Evolutionary conservation across 768 basidiomycete species (phyloP).

Genomic region (Pilatotrama ljubarskyi): DNA sequence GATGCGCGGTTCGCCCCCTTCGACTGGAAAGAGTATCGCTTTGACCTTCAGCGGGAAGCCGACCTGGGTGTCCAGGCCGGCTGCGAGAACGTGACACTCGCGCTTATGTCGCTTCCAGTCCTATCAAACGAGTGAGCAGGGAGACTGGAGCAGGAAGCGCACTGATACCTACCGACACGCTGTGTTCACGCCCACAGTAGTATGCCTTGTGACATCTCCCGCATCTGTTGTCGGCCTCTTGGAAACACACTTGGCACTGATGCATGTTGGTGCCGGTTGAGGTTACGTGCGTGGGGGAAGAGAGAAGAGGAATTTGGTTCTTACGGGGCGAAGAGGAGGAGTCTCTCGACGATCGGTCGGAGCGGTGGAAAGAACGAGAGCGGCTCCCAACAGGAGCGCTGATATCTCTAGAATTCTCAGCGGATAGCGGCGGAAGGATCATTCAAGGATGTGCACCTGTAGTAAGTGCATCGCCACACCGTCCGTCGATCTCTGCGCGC

Average conservation of each 20-base stretch:
- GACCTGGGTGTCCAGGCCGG: neutral
- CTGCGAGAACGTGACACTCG: neutral
- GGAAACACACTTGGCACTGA: neutral
- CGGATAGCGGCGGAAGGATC: too few relatives aligned
- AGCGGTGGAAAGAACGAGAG: too few relatives aligned
- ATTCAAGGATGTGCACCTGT: too few relatives aligned
- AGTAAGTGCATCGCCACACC: too few relatives aligned
- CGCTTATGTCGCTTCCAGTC: conserved; percentile 3
- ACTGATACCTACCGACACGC: neutral
- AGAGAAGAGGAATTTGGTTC: neutral
- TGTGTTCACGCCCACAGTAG: neutral
- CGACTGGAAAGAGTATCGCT: conserved; percentile 1
- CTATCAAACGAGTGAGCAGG: neutral
- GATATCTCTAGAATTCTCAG: too few relatives aligned
- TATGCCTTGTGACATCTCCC: neutral
- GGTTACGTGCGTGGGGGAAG: too few relatives aligned
- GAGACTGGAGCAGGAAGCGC: too few relatives aligned
- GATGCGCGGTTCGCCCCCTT: conserved; percentile 2
- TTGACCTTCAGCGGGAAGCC: neutral
- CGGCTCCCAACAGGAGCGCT: too few relatives aligned
- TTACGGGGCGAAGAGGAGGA: too few relatives aligned
- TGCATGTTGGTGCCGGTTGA: too few relatives aligned
- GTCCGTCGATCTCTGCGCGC: too few relatives aligned
- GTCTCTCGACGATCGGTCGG: too few relatives aligned
- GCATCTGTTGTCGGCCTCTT: neutral